phyloP scores from a whole-genome alignment of 192 early-diverging fungal species.

The Linderina pennispora region DNA sequence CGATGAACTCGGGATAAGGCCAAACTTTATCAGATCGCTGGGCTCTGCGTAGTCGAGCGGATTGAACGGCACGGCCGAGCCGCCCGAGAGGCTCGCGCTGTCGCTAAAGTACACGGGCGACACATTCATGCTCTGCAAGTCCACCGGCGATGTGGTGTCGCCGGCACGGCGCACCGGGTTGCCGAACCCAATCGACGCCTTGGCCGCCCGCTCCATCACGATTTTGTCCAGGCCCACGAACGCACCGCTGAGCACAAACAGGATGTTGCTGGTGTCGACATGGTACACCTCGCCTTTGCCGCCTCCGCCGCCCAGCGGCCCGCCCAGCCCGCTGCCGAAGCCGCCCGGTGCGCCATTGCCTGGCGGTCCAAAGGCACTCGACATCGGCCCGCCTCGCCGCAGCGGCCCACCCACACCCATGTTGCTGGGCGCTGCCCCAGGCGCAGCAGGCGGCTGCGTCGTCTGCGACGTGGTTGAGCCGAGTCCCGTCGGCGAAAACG shows the following conservation, averaged over 20 bases:
- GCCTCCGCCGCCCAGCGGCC: constrained; percentile 11
- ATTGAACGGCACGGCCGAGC: constrained; percentile 26
- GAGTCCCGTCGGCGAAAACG: constrained; percentile 19
- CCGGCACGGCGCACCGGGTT: constrained; percentile 45
- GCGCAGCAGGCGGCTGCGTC: constrained; percentile 16
- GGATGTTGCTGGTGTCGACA: constrained; percentile 86
- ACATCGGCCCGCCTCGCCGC: constrained; percentile 30
- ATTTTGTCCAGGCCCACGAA: constrained; percentile 84
- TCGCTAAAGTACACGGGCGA: constrained; percentile 26
- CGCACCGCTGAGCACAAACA: constrained; percentile 85
- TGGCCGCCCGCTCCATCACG: constrained; percentile 67
- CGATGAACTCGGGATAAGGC: constrained; percentile 86
- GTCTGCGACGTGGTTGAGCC: constrained; percentile 13
- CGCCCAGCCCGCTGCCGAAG: constrained; percentile 6
- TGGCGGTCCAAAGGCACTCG: constrained; percentile 22
- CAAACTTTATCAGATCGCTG: constrained; percentile 76
- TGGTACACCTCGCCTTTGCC: constrained; percentile 76
- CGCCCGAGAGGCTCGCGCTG: neutral
- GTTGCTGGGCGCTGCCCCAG: constrained; percentile 5
- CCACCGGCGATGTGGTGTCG: constrained; percentile 29
- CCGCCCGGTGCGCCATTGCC: neutral
- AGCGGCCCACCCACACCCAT: constrained; percentile 6
- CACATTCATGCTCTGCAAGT: constrained; percentile 20
- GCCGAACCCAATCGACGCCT: constrained; percentile 79
- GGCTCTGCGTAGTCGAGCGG: constrained; percentile 63